Evolutionary conservation across 352 stramenopile genomes (phyloP).

Genomic region (Phytophthora sansomeana): DNA sequence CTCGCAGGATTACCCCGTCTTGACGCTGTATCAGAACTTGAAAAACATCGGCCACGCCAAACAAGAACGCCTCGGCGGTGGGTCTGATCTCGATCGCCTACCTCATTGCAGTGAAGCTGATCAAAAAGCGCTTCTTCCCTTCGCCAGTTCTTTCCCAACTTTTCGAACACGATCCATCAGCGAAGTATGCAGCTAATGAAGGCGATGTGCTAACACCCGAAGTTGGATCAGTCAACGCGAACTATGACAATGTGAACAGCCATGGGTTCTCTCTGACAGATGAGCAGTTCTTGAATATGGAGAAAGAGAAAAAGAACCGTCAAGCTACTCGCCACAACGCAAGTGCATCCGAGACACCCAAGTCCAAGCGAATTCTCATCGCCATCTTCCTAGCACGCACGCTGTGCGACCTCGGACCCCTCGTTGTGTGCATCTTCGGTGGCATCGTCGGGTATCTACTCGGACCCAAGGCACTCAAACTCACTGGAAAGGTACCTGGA

Average conservation of each 20-base stretch:
- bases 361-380: constrained; percentile 28
- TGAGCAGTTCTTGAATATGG: constrained; percentile 44
- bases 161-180: constrained; percentile 7
- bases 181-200: neutral
- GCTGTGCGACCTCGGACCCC: constrained; percentile 63
- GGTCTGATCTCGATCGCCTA: constrained; percentile 61
- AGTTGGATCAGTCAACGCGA: constrained; percentile 10
- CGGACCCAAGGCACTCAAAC: constrained; percentile 65
- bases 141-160: constrained; percentile 34
- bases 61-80: constrained; percentile 75
- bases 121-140: constrained; percentile 48
- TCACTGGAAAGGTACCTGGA: constrained; percentile 70
- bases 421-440: constrained; percentile 77
- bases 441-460: constrained; percentile 59
- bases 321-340: constrained; percentile 2
- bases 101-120: constrained; percentile 48
- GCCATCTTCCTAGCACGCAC: constrained; percentile 47
- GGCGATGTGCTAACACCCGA: constrained; percentile 21
- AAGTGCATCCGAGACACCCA: neutral
- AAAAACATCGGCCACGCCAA: constrained; percentile 59
- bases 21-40: constrained; percentile 68
- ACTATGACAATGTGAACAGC: constrained; percentile 23
- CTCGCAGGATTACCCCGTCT: constrained; percentile 51
- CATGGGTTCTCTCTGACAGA: constrained; percentile 51
- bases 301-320: constrained; percentile 1